These are phyloP conservation scores for Acanthamoeba polyphaga DNA, from an alignment of 208 protist species.

Conservation along the genomic window DNA sequence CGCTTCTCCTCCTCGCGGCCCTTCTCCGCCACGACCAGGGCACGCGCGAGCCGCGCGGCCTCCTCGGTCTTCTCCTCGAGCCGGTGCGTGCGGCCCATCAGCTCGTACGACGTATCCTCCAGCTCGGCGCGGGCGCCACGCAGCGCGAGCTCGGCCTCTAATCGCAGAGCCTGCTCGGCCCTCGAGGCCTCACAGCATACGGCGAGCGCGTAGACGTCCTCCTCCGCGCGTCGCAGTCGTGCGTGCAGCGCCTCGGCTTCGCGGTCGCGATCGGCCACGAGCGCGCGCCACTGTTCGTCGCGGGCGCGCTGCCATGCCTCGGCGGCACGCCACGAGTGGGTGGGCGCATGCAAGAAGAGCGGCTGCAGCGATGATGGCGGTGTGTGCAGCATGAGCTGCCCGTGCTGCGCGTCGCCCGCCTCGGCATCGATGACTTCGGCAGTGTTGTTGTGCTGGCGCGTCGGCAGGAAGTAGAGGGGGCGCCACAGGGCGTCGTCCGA, in stretches of 20 bases:
- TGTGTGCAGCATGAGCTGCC: background rate
- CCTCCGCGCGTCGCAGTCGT: background rate
- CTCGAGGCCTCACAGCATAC: background rate
- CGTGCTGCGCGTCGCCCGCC: background rate
- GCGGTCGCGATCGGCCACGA: background rate
- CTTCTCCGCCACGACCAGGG: background rate
- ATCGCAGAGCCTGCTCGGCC: conserved; percentile 1
- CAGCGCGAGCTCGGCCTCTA: background rate
- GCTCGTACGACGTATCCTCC: conserved; percentile 41
- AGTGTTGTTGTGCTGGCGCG: background rate
- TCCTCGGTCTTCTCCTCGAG: conserved; percentile 35
- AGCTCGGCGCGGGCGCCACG: background rate
- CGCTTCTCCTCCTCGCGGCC: background rate
- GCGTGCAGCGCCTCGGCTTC: background rate
- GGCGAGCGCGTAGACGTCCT: background rate
- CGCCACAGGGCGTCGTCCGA: conserved; percentile 20
- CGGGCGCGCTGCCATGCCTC: background rate
- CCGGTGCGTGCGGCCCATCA: background rate
- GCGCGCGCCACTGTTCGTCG: background rate
- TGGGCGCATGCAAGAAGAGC: background rate
- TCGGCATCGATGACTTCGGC: background rate
- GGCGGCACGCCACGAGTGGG: background rate
- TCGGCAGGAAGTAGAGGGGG: conserved; percentile 6
- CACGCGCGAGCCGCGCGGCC: background rate
- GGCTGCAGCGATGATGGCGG: background rate